Conservation (phyloP, 768 basidiomycete species). For the Coprinopsis sp. region DNA sequence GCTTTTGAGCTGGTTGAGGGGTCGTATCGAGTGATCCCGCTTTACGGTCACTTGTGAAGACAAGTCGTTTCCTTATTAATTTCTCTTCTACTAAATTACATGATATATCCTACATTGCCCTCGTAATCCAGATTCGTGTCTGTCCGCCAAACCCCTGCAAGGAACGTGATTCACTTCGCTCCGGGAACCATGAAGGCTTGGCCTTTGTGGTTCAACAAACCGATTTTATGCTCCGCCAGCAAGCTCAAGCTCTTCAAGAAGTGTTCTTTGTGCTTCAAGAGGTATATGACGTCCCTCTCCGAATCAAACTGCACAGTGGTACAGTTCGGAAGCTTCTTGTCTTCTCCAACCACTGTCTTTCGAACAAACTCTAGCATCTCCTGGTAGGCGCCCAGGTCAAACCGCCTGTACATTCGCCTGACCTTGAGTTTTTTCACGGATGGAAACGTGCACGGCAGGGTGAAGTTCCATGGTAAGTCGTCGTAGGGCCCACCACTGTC, state of each 20-base stretch:
- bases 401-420: background rate
- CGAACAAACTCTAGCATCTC: background rate
- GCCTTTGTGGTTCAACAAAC: no score
- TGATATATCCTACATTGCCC: no score
- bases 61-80: no score
- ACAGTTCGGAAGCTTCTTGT: background rate
- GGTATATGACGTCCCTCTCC: background rate
- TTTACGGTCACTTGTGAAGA: no score
- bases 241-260: background rate
- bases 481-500: no score
- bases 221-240: no score
- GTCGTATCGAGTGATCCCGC: conserved; percentile 59
- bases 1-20: conserved; percentile 71
- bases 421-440: background rate
- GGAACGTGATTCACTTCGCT: no score
- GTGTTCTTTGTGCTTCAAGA: background rate
- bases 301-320: background rate
- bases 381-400: background rate
- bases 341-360: background rate
- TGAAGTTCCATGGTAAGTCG: background rate
- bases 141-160: no score
- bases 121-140: no score
- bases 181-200: no score
- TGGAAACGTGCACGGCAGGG: background rate
- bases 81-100: no score